Evolutionary conservation across 2,329 filamentous ascomycete genomes (phyloP).

Genomic region (Chaetothyriales sp.): DNA sequence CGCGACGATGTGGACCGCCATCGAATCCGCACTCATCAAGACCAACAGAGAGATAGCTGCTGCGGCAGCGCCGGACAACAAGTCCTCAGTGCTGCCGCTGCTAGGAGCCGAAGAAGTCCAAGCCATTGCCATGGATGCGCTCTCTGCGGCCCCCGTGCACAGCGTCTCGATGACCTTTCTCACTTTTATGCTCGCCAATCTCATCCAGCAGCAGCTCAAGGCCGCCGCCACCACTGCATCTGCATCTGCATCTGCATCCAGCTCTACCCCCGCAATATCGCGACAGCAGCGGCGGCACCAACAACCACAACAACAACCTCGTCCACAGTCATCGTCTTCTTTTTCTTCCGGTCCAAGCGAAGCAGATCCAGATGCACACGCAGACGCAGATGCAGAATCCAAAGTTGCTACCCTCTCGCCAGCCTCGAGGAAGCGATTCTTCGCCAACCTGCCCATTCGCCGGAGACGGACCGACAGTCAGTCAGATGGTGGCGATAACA

Average conservation of each 20-base stretch:
- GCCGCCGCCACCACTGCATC: no score
- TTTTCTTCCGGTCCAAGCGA: neutral
- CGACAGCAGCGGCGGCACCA: no score
- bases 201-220: conserved; percentile 25
- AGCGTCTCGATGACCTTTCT: conserved; percentile 84
- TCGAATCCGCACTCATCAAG: conserved; percentile 45
- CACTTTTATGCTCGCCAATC: conserved; percentile 55
- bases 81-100: neutral
- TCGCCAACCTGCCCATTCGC: neutral
- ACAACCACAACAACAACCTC: no score
- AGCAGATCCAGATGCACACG: neutral
- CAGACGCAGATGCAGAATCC: no score
- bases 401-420: no score
- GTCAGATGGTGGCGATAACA: neutral
- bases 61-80: neutral
- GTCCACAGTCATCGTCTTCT: neutral
- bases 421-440: neutral
- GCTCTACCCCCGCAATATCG: neutral
- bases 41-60: conserved; percentile 31
- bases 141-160: conserved; percentile 57
- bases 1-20: conserved; percentile 50
- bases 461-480: neutral
- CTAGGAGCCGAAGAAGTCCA: conserved; percentile 40
- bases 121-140: conserved; percentile 53
- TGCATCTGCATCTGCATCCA: neutral